These are phyloP conservation scores for Nakazawaea laoshanensis DNA, from an alignment of 805 yeast species.

Conservation along the genomic window DNA sequence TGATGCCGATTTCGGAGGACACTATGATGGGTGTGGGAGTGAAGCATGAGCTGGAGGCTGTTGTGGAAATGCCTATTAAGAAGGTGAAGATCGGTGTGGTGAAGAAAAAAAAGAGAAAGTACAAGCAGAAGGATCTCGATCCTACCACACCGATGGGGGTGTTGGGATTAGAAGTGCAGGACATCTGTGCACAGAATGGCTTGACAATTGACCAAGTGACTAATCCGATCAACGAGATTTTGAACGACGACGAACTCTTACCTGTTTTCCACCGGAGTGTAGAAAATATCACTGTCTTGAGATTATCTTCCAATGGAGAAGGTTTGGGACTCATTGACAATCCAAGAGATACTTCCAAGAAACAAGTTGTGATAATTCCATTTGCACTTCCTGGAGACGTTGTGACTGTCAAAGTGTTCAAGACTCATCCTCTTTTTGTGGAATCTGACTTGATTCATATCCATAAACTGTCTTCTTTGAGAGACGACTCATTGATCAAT, in stretches of 20 bases:
- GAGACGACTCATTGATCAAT: slow-evolving; percentile 52
- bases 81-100: neutral
- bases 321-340: slow-evolving; percentile 68
- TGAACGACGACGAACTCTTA: slow-evolving; percentile 47
- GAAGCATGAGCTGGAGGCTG: neutral
- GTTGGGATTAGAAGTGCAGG: slow-evolving; percentile 62
- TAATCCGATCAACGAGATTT: slow-evolving; percentile 58
- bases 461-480: slow-evolving; percentile 25
- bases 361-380: slow-evolving; percentile 73
- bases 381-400: slow-evolving; percentile 84
- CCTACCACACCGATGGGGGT: slow-evolving; percentile 79
- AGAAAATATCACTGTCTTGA: slow-evolving; percentile 45
- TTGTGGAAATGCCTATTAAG: neutral
- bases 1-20: slow-evolving; percentile 8
- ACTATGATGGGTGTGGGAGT: neutral
- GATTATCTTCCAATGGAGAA: slow-evolving; percentile 74
- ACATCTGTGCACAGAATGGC: slow-evolving; percentile 34
- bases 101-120: slow-evolving; percentile 33
- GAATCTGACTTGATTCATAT: slow-evolving; percentile 62
- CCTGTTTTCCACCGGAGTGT: slow-evolving; percentile 51
- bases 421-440: slow-evolving; percentile 65
- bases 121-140: slow-evolving; percentile 58
- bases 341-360: slow-evolving; percentile 35
- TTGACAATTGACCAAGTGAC: slow-evolving; percentile 37
- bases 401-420: slow-evolving; percentile 62